Percentiles rank a stretch among this genome's conserved stretches.
Conservation (phyloP, 1,284 basidiomycete species). For the Trichosporon sp. region DNA sequence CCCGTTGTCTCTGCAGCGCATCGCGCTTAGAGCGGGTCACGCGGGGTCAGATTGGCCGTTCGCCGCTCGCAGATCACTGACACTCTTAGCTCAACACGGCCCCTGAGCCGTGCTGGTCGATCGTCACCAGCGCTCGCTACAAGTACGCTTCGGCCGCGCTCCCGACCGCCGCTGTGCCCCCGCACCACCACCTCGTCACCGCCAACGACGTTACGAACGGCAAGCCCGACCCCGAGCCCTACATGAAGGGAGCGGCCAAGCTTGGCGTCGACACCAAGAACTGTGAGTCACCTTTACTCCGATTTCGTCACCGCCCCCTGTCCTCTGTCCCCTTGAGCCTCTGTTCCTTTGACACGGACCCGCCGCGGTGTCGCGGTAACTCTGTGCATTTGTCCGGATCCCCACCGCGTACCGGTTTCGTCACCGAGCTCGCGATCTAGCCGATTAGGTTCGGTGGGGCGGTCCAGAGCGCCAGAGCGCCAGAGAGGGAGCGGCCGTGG, state of each 20-base stretch:
- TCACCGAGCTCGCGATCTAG: neutral
- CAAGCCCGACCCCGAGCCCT: slow-evolving; percentile 78
- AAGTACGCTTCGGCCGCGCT: slow-evolving; percentile 64
- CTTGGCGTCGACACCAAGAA: slow-evolving; percentile 37
- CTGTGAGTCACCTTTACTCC: slow-evolving; percentile 24
- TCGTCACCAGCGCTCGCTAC: slow-evolving; percentile 75
- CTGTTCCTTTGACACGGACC: neutral
- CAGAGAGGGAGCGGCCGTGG: no score
- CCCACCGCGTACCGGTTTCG: neutral
- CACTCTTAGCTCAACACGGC: slow-evolving; percentile 58
- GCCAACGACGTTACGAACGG: slow-evolving; percentile 68
- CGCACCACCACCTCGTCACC: slow-evolving; percentile 62
- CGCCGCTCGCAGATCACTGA: neutral
- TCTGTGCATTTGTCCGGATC: neutral
- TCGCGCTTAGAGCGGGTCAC: neutral
- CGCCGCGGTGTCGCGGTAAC: neutral
- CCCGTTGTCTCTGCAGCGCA: neutral
- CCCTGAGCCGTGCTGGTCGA: slow-evolving; percentile 69
- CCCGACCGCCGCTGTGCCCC: slow-evolving; percentile 57
- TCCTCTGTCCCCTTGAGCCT: neutral
- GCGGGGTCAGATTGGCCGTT: slow-evolving; percentile 2
- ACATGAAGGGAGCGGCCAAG: slow-evolving; percentile 51
- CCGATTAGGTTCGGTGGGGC: neutral
- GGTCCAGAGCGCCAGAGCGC: no score
- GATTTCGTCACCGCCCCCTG: neutral